Percentiles rank a stretch among this genome's conserved stretches.
phyloP scores from a whole-genome alignment of 768 basidiomycete species.

The Lactarius vividus region DNA sequence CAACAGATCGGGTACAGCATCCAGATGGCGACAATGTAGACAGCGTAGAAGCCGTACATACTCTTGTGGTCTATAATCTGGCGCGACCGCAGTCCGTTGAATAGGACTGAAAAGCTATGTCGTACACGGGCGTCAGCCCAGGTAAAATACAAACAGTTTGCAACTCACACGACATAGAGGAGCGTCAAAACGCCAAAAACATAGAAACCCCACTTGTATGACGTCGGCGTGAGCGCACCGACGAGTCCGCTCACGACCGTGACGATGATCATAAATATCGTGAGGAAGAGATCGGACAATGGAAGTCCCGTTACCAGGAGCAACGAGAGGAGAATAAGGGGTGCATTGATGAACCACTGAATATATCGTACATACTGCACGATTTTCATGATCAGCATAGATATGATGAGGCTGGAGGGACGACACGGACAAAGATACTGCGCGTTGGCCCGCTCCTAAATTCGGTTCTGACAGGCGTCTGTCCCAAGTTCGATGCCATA shows the following conservation, averaged over 20 bases:
- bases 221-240: conserved; percentile 48
- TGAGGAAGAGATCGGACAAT: conserved; percentile 46
- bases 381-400: neutral
- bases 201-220: conserved; percentile 56
- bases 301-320: conserved; percentile 48
- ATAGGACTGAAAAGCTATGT: neutral
- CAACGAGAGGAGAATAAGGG: conserved; percentile 47
- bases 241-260: conserved; percentile 47
- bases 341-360: conserved; percentile 57
- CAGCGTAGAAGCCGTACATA: neutral
- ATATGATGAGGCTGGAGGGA: too few relatives aligned
- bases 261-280: conserved; percentile 47
- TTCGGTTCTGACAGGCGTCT: conserved; percentile 43
- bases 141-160: neutral
- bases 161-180: conserved; percentile 48
- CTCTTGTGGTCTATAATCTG: neutral
- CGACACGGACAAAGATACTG: conserved; percentile 42
- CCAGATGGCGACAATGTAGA: conserved; percentile 47
- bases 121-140: conserved; percentile 12
- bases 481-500: conserved; percentile 58
- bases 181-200: conserved; percentile 46
- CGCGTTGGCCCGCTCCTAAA: conserved; percentile 37
- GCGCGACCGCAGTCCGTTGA: conserved; percentile 2
- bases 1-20: conserved; percentile 56
- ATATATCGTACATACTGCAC: conserved; percentile 50